A percentile compares a stretch with the other conserved stretches of the same genome.
These are phyloP conservation scores for Conoideocrella luteorostrata DNA, from an alignment of 2,329 filamentous ascomycete species.

Conservation along the genomic window DNA sequence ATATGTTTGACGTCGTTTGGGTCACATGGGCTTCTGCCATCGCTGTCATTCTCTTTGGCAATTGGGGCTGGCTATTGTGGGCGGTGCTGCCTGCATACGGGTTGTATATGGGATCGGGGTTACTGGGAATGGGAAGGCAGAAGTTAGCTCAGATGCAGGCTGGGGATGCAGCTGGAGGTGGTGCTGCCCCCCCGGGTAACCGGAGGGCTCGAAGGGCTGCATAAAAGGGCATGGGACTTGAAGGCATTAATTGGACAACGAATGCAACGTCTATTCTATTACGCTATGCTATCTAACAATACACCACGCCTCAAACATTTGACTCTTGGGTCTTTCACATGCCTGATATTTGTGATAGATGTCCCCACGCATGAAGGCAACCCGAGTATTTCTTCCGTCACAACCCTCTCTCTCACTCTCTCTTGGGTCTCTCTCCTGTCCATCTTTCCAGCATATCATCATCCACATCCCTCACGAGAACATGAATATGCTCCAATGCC, in stretches of 20 bases:
- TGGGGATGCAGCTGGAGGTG: conserved; percentile 21
- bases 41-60: conserved; percentile 70
- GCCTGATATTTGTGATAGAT: too few species aligned
- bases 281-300: too few species aligned
- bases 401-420: conserved; percentile 17
- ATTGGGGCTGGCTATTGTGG: conserved; percentile 62
- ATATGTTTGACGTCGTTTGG: conserved; percentile 96
- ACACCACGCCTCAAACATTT: neutral
- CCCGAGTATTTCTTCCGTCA: too few species aligned
- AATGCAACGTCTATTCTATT: too few species aligned
- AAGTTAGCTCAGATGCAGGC: conserved; percentile 43
- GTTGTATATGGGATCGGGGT: conserved; percentile 45
- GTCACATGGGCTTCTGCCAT: conserved; percentile 79
- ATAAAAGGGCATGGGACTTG: conserved; percentile 21
- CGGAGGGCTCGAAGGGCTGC: conserved; percentile 50
- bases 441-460: conserved; percentile 47
- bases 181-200: conserved; percentile 37
- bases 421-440: conserved; percentile 40
- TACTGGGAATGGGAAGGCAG: conserved; percentile 48
- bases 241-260: too few species aligned
- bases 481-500: conserved; percentile 83
- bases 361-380: too few species aligned
- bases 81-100: conserved; percentile 49
- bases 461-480: conserved; percentile 54
- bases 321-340: too few species aligned